Evolutionary conservation across 2,329 filamentous ascomycete species (phyloP), one percentile per base, ranked within the genome.

Genomic region (Talaromyces sp.): DNA sequence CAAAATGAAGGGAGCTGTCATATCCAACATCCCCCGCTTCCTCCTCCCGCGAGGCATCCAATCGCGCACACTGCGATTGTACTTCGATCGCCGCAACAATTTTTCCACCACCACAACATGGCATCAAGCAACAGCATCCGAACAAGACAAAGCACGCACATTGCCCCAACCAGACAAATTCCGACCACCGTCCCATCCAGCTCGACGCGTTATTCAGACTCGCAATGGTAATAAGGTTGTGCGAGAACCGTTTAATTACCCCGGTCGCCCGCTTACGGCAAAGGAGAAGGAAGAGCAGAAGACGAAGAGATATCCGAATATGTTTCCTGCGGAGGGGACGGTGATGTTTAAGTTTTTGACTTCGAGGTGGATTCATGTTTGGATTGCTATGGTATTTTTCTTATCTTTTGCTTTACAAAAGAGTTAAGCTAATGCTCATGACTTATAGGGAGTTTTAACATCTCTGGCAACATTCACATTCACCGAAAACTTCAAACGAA

Each of bases 121-220:
- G 61, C 31, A 63, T 58, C 31, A 33, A 53, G 35, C 25, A 13
- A 39, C 21, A 48, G 43, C 61, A 19, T 55, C 61, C 50, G 61
- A 56, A 13, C n/a, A 3, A 59, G 76, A 74, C 62, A 88, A 87
- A 68, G 83, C 84, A 36, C 81, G 86, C 61, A 82, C 91, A 5
- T 86, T 99, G 63, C 89, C 89, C 66, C 91, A 97, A 74, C 93
- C 93, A 22, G 83, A 89, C 67, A 89, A 87, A 71, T 97, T 96
- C 80, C 89, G 89, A 50, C 93, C 94, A 2, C 94, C 94, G 0
- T 97, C 93, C 0, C 94, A 97, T 73, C 87, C 89, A 11, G 79
- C 88, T 21, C 81, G 88, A 6, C 81, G 91, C 33, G 79, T 82
- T 5, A 80, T 82, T 56, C 80, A 81, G 63, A 74, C 75, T 33